phyloP scores from a whole-genome alignment of 139 green algal species.

The Chlorella sorokiniana region DNA sequence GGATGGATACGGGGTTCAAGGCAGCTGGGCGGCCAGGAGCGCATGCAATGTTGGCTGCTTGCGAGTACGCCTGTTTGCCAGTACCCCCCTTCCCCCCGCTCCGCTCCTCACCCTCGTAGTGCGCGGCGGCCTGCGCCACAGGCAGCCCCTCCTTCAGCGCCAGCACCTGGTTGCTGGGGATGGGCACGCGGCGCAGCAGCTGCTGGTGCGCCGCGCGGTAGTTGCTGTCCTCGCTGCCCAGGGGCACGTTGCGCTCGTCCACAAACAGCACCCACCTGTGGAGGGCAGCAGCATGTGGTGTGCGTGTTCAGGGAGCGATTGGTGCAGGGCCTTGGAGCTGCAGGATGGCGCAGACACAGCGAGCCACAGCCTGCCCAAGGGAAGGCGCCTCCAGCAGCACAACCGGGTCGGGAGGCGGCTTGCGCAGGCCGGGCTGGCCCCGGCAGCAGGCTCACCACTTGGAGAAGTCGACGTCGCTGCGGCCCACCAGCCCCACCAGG shows the following conservation, averaged over 20 bases:
- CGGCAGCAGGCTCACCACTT: constrained; percentile 73
- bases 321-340: too few species aligned
- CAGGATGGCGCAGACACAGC: too few species aligned
- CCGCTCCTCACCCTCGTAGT: constrained; percentile 63
- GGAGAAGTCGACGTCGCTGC: constrained; percentile 62
- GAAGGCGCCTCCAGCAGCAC: too few species aligned
- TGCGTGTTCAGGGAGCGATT: too few species aligned
- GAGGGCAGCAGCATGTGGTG: too few species aligned
- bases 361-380: too few species aligned
- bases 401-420: background rate
- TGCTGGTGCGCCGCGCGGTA: constrained; percentile 71
- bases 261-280: constrained; percentile 78
- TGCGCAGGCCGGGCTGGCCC: too few species aligned
- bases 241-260: constrained; percentile 89
- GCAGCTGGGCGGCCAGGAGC: too few species aligned
- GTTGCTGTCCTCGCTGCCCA: constrained; percentile 76
- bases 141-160: constrained; percentile 58
- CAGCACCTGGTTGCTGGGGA: constrained; percentile 48
- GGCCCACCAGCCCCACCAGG: constrained; percentile 60
- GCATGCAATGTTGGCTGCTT: too few species aligned
- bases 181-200: constrained; percentile 68
- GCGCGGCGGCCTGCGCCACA: constrained; percentile 49
- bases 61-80: too few species aligned
- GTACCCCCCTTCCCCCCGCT: too few species aligned
- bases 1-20: background rate